Evolutionary conservation across 495 filamentous ascomycete species (phyloP), one percentile per base, ranked within the genome.

Genomic region (Articulospora tetracladia): DNA sequence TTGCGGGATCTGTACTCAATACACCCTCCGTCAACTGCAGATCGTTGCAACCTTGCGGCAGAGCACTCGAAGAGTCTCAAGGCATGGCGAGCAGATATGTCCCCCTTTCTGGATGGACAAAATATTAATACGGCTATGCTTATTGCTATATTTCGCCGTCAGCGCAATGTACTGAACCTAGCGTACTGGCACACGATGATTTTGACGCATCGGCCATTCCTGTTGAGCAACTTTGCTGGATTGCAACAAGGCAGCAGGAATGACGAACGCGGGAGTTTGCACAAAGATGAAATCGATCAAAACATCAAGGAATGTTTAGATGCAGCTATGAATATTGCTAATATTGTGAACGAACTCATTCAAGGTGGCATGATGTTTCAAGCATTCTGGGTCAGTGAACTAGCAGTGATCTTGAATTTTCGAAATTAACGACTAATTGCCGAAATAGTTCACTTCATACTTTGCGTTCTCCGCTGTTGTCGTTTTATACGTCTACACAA

Each of bases 121-220:
- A 34, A 15, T 34, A 76, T 79, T 7, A 70, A 73, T 28, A 70
- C 72, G 48, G 76, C 73, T 3, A 77, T 75, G 49, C 67, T 85
- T 15, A 32, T 10, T 0, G 76, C 75, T 23, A 70, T 79, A 15
- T 78, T 81, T 34, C 77, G 78, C 24, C 69, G 81, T 19, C 82
- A 86, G 65, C 77, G 75, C 32, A 76, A 75, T 39, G 75, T 83
- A 15, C 69, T 86, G 15, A 73, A 74, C 51, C 68, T 86, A 19
- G 78, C 81, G 10, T 77, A 80, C 60, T 74, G 70, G 3, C 81
- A 84, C 58, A 79, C 82, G 6, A 72, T 77, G 58, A 86, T 86
- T 39, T 76, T 84, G 30, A 70, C 76, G 10, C 79, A 74, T n/a
- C 75, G 83, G 19, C 81, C 44, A 8, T 48, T 23, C 8, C 44